Evolutionary conservation across 2,329 filamentous ascomycete species (phyloP), one percentile per base, ranked within the genome.

Genomic region (Drechslerella dactyloides): DNA sequence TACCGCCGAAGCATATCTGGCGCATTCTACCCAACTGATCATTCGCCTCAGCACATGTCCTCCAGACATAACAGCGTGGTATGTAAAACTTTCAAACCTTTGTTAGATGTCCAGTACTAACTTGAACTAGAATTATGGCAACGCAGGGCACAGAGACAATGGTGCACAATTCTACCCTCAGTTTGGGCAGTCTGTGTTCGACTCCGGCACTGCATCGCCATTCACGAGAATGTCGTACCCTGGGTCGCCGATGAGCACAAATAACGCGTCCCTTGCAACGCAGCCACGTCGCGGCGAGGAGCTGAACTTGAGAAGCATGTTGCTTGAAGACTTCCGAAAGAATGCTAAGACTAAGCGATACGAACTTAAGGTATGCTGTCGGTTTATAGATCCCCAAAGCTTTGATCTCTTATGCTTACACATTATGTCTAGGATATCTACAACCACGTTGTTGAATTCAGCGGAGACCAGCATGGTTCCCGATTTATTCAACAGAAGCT

Each of bases 401-500:
- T 15, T 7, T 0, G 27, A 35, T 37, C 42, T 40, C n/a, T 64
- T n/a, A 35, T 40, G 33, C 73, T 76, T 58, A 75, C 27, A 50
- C 8, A n/a, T 17, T 33, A n/a, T 23, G 33, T 70, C 2, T 42
- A 87, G 84, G 90, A 96, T 74, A 93, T 97, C 48, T 93, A 90
- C 78, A 85, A 86, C 61, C 87, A 96, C 77, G 86, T 97, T 40
- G 92, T 96, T 0, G 93, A 97, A 78, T 97, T 97, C 79, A 93
- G 91, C 76, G 93, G 94, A 15, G 94, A 99, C 78, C 94, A 97
- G 79, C 89, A 96, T 76, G 94, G 93, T 0, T 99, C 94, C 0
- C 87, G 94, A 0, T 97, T 97, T 79, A 96, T 99, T 69, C 94
- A 99, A 78, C 86, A 89, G 75, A 97, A 96, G 80, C 85, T 99